Evolutionary conservation across 2,329 filamentous ascomycete species (phyloP), one percentile per base, ranked within the genome.

Genomic region (Aaosphaeria pasadenensis): DNA sequence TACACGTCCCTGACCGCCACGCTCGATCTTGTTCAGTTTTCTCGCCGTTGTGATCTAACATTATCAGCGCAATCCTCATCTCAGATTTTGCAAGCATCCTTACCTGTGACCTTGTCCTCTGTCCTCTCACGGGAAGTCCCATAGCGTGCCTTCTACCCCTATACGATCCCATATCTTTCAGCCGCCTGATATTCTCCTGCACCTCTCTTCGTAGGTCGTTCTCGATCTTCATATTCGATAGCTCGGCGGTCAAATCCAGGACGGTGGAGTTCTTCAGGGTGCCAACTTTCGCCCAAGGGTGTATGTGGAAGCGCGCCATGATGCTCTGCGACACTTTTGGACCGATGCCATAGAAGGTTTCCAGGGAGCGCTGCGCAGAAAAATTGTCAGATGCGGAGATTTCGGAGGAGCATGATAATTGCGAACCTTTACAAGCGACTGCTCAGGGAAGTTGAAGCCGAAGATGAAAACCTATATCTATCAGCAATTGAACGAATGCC

Each of bases 221-320:
- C 71, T 96, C 94, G 62, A 97, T 89, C 51, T 88, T 95, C 89
- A 99, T 91, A 46, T 85, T 86, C 11, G 90, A 89, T 38, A 99
- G 78, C 64, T 95, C 89, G 44, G 87, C 87, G 24, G 88, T 94
- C 51, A 99, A 78, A 45, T 88, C 86, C 45, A 89, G 86, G 58
- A 96, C 76, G 51, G 90, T 91, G 68, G 87, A 85, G 50, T 86
- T 83, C 40, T 83, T 79, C 17, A 99, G 75, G 6, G 83, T 79
- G 67, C 88, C 88, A 58, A 97, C 78, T 64, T 85, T 88, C 56
- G 89, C 88, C 48, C 83, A 86, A 30, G 89, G 86, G 74, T 96
- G 89, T 67, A 99, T 95, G 60, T 86, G 86, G 75, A 90, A 87
- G 64, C 89, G 91, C 56, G 94, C 89, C 77, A 97, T 87, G 59